Evolutionary conservation across 2,329 filamentous ascomycete genomes (phyloP).

Genomic region (Colletotrichum sansevieriae): DNA sequence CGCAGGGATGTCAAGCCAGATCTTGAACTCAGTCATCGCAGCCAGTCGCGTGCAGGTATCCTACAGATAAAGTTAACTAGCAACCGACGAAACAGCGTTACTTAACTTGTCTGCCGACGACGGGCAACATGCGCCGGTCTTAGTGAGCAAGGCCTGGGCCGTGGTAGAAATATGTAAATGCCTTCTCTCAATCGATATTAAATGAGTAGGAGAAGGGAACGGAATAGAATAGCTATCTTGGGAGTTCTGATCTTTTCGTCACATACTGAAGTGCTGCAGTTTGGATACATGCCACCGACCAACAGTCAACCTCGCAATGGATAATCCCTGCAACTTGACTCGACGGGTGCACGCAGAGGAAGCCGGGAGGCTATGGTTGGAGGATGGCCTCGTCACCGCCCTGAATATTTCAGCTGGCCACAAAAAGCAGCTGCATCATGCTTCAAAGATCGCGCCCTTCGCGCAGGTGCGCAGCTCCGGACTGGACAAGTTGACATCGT

Average conservation of each 20-base stretch:
- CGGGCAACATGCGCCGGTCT: neutral
- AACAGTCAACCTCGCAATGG: neutral
- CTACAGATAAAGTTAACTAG: neutral
- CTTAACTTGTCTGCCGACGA: neutral
- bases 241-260: too few relatives aligned
- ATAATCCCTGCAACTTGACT: neutral
- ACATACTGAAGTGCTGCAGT: neutral
- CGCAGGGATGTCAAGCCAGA: slow-evolving; percentile 12
- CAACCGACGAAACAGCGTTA: neutral
- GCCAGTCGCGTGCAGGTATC: neutral
- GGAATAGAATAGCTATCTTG: too few relatives aligned
- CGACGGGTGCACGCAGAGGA: neutral
- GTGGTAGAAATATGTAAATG: neutral
- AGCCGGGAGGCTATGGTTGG: neutral
- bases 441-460: neutral
- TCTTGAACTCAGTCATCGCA: slow-evolving; percentile 5
- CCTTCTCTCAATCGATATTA: too few relatives aligned
- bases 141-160: neutral
- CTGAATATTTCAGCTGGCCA: neutral
- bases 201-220: too few relatives aligned
- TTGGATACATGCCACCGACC: neutral
- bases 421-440: too few relatives aligned
- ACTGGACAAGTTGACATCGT: neutral
- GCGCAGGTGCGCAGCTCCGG: slow-evolving; percentile 5
- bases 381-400: neutral